phyloP scores from a whole-genome alignment of 768 basidiomycete species.

The Mrakia hoshinonis region DNA sequence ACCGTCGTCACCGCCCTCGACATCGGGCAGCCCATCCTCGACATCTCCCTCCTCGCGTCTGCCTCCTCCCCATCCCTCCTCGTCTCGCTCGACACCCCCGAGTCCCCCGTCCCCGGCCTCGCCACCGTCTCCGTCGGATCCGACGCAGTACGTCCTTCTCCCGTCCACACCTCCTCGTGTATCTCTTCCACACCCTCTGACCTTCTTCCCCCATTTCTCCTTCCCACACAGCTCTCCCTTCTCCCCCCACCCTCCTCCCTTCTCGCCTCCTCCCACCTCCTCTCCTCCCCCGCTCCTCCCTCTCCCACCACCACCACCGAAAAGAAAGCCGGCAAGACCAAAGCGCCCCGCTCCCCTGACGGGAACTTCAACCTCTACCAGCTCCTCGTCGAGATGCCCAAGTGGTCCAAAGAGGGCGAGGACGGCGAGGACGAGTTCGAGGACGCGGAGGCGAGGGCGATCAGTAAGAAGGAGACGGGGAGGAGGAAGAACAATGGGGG shows the following conservation, averaged over 20 bases:
- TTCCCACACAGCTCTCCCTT: background rate
- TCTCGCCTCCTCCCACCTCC: slow-evolving; percentile 13
- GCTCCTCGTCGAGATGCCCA: slow-evolving; percentile 17
- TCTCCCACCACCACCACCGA: background rate
- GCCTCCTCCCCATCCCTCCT: slow-evolving; percentile 39
- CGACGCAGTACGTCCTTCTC: background rate
- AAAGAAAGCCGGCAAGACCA: background rate
- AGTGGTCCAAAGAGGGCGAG: slow-evolving; percentile 10
- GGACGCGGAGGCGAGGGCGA: background rate
- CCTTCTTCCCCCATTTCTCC: background rate
- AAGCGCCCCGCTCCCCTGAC: background rate
- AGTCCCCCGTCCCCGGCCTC: background rate
- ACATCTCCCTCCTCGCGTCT: slow-evolving; percentile 46
- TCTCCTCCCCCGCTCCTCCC: background rate
- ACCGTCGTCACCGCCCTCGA: slow-evolving; percentile 45
- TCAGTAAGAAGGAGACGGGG: slow-evolving; percentile 12
- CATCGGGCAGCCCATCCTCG: slow-evolving; percentile 54
- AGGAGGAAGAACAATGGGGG: slow-evolving; percentile 15
- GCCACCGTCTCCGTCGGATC: background rate
- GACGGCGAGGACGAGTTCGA: background rate
- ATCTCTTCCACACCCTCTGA: background rate
- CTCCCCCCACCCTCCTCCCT: background rate
- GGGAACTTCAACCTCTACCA: slow-evolving; percentile 20
- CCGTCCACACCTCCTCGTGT: background rate
- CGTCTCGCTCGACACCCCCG: slow-evolving; percentile 46